Base-by-base conservation (phyloP, 208 protist species). In the Trichomonas tenax region DNA sequence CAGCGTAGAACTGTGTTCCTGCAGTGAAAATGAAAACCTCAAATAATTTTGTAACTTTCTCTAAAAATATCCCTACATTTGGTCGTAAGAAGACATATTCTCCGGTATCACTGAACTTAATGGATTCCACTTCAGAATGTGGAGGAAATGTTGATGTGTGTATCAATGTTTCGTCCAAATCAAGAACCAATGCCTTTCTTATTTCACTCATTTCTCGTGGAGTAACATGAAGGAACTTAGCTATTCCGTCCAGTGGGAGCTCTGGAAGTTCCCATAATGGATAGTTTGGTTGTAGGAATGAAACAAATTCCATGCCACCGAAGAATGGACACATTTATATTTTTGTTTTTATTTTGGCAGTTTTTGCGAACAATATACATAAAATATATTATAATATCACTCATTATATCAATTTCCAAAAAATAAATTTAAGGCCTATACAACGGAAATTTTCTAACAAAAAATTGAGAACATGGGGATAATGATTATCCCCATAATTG, bases 131-230 rank as follows among this genome's bases (percentile, higher is more conserved):
- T 17, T 48, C 26, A 34, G 40, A 38, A 51, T 93, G 40, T 17
- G 86, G 44, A n/a, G 51, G 82, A 63, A 34, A 49, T 40, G 96
- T 88, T 21, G 58, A 40, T 49, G 96, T 96, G 90, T 97, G 97
- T n/a, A 97, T 49, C 0, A 97, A 82, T 26, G 97, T 97, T 96
- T 97, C 97, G 82, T 97, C 97, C 15, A 97, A 90, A 89, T 97
- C 97, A 0, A 97, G 96, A 15, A 97, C 96, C 6, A 97, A 11
- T 14, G 86, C 44, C 38, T 93, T 93, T 38, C 17, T 0, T 34
- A 36, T 38, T 38, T 38, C 38, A n/a, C 8, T 31, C 8, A 72
- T 26, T 72, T n/a, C 26, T 6, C 26, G 58, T 21, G 58, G 58
- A 31, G 58, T 72, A 31, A n/a, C 26, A 31, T 4, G 58, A 4